Conservation (phyloP, 163 green algal species). For the Prototheca wickerhamii region DNA sequence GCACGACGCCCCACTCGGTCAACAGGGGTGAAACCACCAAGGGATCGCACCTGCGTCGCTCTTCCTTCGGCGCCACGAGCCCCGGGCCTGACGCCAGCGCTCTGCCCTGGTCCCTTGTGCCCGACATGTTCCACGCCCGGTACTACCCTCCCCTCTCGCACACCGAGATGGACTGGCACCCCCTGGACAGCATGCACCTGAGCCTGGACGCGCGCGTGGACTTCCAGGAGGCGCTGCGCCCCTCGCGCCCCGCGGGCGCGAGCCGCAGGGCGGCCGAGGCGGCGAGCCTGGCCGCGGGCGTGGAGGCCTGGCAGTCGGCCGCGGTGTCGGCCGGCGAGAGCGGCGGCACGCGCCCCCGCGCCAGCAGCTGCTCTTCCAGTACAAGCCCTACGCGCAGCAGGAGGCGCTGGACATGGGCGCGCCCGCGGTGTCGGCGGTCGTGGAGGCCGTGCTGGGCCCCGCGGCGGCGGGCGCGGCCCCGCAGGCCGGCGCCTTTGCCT, state of each 20-base stretch:
- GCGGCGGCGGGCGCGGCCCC: neutral
- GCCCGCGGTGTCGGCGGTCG: slow-evolving; percentile 17
- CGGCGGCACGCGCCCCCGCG: neutral
- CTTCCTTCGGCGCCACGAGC: neutral
- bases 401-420: slow-evolving; percentile 26
- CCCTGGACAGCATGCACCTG: slow-evolving; percentile 5
- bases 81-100: neutral
- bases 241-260: neutral
- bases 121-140: slow-evolving; percentile 17
- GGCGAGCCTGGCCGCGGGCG: neutral
- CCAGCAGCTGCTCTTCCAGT: slow-evolving; percentile 55
- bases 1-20: neutral
- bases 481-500: neutral
- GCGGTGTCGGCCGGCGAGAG: neutral
- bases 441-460: slow-evolving; percentile 30
- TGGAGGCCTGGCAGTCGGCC: slow-evolving; percentile 1
- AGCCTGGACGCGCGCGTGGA: neutral
- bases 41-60: neutral
- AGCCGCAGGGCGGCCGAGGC: neutral
- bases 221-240: slow-evolving; percentile 4
- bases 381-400: slow-evolving; percentile 56
- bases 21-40: neutral
- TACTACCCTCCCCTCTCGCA: slow-evolving; percentile 9
- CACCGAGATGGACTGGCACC: slow-evolving; percentile 12
- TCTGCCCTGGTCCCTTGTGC: slow-evolving; percentile 14